Base-by-base conservation (phyloP, 176 grass and related monocot species). In the Zoysia pacifica region DNA sequence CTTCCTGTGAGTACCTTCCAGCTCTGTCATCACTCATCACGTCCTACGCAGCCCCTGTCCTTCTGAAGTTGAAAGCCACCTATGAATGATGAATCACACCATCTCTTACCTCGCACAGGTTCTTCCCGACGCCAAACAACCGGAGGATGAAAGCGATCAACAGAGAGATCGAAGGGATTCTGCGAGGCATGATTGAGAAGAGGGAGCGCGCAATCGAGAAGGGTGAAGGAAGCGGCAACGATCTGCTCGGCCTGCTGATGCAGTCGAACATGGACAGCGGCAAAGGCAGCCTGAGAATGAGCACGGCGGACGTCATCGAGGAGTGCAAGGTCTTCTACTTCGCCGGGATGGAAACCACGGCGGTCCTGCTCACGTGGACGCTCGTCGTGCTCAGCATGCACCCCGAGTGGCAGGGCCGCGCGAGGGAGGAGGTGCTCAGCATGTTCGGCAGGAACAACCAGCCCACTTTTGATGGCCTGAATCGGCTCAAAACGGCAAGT, bases 291-390 rank as follows among this genome's bases (percentile, higher is more conserved):
- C 8, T 7, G 6, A 7, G 45, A 5, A 82, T 81, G 82, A 86
- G 67, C 2, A 74, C 16, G 1, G 62, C 86, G 3, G 88, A 90
- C 4, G 44, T 86, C 7, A 82, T 86, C 9, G 67, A 77, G 4
- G 83, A 90, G 56, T 82, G 78, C 47, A 90, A 90, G 28, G 3
- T 62, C 2, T 62, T 62, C 60, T 90, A 86, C 83, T 73, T 86
- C 45, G 87, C 87, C 1, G 87, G 83, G 0, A 67, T 82, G 18
- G 87, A 90, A 18, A 90, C 87, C 19, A 86, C 83, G 0, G 16
- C 83, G 1, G 58, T 51, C 0, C 48, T 81, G 9, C 73, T 86
- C 0, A 90, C 87, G 5, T 82, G 82, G 87, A 78, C 87, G 1
- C 15, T 86, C 55, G 2, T 86, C 11, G 8, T 53, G 37, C 38